These are phyloP conservation scores for Cicer bijugum DNA, from an alignment of 306 rosid species.

Conservation along the genomic window DNA sequence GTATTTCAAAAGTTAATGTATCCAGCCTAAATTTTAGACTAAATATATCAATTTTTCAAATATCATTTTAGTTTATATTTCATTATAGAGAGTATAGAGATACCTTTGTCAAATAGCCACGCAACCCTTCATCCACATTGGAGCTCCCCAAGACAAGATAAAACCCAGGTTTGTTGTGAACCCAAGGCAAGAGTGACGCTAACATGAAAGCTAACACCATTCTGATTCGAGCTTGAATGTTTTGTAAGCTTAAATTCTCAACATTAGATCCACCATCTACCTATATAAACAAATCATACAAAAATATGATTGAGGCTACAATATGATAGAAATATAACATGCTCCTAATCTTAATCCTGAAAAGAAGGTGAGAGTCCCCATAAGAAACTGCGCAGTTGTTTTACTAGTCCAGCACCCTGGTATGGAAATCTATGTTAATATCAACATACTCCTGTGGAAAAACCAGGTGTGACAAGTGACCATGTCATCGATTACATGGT, in stretches of 20 bases:
- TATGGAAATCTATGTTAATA: conserved; percentile 31
- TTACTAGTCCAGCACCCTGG: conserved; percentile 9
- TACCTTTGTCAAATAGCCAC: conserved; percentile 94
- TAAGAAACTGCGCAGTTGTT: conserved; percentile 4
- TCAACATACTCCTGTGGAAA: conserved; percentile 25
- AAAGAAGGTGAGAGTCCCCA: conserved; percentile 26
- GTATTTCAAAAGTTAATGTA: too few species aligned
- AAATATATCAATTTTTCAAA: too few species aligned
- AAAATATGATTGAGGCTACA: conserved; percentile 13
- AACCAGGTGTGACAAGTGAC: conserved; percentile 19
- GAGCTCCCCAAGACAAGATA: conserved; percentile 95
- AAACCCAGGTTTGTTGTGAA: conserved; percentile 84
- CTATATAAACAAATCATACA: conserved; percentile 53
- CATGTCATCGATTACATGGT: conserved; percentile 22
- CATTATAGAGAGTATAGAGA: neutral
- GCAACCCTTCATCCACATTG: conserved; percentile 92
- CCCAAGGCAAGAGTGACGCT: conserved; percentile 98
- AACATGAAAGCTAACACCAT: conserved; percentile 98
- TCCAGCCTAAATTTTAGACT: too few species aligned
- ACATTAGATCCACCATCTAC: conserved; percentile 89
- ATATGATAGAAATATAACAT: conserved; percentile 13
- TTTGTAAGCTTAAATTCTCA: conserved; percentile 87
- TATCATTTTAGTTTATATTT: too few species aligned
- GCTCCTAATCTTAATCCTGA: conserved; percentile 19
- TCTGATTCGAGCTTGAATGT: conserved; percentile 93